Evolutionary conservation across 192 early-diverging fungal genomes (phyloP).

Genomic region (Entrophospora sp.): DNA sequence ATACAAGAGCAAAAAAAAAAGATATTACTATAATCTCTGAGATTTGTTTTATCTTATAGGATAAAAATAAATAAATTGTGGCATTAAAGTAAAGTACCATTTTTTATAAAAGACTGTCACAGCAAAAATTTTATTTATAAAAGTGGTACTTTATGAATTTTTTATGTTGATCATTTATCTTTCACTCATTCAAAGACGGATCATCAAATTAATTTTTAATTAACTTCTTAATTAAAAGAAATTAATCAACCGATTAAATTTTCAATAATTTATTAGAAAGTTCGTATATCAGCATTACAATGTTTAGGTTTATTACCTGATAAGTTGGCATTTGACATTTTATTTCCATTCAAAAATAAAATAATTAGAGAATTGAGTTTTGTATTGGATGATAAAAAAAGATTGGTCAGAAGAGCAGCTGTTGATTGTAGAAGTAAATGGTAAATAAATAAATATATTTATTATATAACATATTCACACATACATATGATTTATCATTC

Average conservation of each 20-base stretch:
- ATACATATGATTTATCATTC: not conserved
- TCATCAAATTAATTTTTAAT: too few relatives aligned
- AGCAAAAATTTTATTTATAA: too few relatives aligned
- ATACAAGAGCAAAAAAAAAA: too few relatives aligned
- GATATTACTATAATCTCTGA: too few relatives aligned
- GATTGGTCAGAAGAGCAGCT: conserved; percentile 78
- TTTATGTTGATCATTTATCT: too few relatives aligned
- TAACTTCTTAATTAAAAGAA: too few relatives aligned
- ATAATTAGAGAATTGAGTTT: conserved; percentile 55
- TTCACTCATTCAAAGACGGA: too few relatives aligned
- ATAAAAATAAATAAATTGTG: too few relatives aligned
- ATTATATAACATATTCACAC: not conserved
- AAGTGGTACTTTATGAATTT: too few relatives aligned
- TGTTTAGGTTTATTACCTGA: conserved; percentile 59
- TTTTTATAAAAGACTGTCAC: too few relatives aligned
- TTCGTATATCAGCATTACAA: conserved; percentile 66
- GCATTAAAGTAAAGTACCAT: too few relatives aligned
- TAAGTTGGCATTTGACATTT: conserved; percentile 45
- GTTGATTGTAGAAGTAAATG: conserved; percentile 81
- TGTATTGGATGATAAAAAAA: conserved; percentile 81
- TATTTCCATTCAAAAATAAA: conserved; percentile 52
- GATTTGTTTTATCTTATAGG: too few relatives aligned
- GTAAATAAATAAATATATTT: conserved; percentile 31
- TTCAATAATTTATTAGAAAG: conserved; percentile 26
- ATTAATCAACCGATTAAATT: not conserved